phyloP scores from a whole-genome alignment of 768 basidiomycete species.

The Tricholoma flavovirens region DNA sequence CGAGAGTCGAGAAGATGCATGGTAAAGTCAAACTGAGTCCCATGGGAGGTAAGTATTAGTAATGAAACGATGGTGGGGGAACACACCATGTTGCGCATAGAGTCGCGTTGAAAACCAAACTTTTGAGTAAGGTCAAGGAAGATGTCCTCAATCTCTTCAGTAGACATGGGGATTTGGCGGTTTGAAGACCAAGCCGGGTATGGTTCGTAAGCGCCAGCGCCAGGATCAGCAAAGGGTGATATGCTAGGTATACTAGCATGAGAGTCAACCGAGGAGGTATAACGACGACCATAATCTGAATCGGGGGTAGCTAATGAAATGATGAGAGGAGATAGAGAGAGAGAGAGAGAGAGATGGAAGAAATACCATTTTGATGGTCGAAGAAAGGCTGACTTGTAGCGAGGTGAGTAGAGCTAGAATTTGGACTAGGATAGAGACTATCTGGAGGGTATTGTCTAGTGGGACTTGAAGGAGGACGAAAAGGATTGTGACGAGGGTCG shows the following conservation, averaged over 20 bases:
- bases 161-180: conserved; percentile 91
- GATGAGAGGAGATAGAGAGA: conserved; percentile 2
- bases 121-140: conserved; percentile 97
- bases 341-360: conserved; percentile 5
- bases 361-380: conserved; percentile 12
- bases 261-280: conserved; percentile 55
- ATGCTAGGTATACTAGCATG: conserved; percentile 53
- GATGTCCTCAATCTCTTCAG: conserved; percentile 98
- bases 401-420: conserved; percentile 51
- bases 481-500: conserved; percentile 24
- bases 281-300: conserved; percentile 37
- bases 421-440: conserved; percentile 45
- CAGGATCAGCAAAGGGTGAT: conserved; percentile 56
- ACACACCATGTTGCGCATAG: conserved; percentile 88
- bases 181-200: conserved; percentile 96
- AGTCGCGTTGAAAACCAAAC: conserved; percentile 96
- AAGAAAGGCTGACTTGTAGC: conserved; percentile 40
- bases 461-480: conserved; percentile 26
- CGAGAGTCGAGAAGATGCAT: conserved; percentile 98
- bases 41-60: conserved; percentile 10
- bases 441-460: conserved; percentile 41
- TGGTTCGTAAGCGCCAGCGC: conserved; percentile 50
- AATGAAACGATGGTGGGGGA: conserved; percentile 9
- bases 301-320: conserved; percentile 21
- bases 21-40: conserved; percentile 84